Percentiles rank a stretch among this genome's conserved stretches.
These are phyloP conservation scores for Allium sativum DNA, from an alignment of 106 monocot species.

Conservation along the genomic window DNA sequence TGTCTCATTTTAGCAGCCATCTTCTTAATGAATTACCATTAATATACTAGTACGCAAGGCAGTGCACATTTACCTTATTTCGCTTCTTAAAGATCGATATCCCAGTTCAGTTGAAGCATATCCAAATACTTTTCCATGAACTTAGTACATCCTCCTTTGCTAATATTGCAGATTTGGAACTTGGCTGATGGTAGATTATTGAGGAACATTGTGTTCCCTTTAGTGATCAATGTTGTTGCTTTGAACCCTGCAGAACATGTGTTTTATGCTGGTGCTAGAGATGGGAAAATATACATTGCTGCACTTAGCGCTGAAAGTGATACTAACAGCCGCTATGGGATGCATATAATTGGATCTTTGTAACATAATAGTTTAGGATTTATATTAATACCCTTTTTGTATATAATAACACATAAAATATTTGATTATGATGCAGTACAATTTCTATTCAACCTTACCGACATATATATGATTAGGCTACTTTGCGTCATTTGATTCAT, in stretches of 20 bases:
- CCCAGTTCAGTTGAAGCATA: too few species aligned
- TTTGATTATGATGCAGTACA: too few species aligned
- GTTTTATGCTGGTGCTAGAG: conserved; percentile 83
- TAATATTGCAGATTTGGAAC: conserved; percentile 62
- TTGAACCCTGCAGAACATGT: conserved; percentile 62
- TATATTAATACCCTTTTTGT: not conserved
- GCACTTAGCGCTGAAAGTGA: conserved; percentile 53
- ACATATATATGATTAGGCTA: too few species aligned
- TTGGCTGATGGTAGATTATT: conserved; percentile 61
- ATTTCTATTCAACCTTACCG: too few species aligned
- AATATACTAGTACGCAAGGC: too few species aligned
- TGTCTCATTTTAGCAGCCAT: too few species aligned
- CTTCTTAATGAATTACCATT: too few species aligned
- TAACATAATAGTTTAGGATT: conserved; percentile 49
- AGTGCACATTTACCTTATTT: too few species aligned
- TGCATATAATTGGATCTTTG: conserved; percentile 43
- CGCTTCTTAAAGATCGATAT: too few species aligned
- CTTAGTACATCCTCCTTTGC: not conserved
- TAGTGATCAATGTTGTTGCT: conserved; percentile 47
- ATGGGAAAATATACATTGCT: conserved; percentile 85
- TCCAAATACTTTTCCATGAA: too few species aligned
- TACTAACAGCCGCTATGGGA: conserved; percentile 29
- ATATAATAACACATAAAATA: too few species aligned
- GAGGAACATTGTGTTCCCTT: conserved; percentile 59
- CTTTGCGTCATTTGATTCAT: too few species aligned